Base-by-base conservation (phyloP, 2,329 filamentous ascomycete species). In the Colletotrichum eremochloae region DNA sequence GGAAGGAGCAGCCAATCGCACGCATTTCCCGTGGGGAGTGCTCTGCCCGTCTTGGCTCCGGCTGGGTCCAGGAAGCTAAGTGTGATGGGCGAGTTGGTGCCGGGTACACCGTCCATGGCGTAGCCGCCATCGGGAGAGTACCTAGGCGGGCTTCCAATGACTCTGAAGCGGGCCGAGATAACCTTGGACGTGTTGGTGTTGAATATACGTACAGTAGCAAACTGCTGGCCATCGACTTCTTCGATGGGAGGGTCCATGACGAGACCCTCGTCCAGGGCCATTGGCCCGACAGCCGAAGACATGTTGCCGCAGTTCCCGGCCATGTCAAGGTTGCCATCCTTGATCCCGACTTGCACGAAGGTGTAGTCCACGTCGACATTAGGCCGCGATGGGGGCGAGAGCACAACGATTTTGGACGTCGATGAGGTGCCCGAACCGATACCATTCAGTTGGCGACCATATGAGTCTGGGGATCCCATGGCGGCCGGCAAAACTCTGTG, bases 231-330 rank as follows among this genome's bases (percentile, higher is more conserved):
- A 20, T 65, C 58, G 29, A 56, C 55, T 36, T 74, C 61, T 20
- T 66, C 53, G 3, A 71, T 66, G 14, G 24, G 40, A 9, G 55
- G 60, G 15, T 57, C 31, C 0, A 56, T 65, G 63, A 89, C 79
- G 1, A 91, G 73, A 5, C 85, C 81, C 31, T 84, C 79, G 75
- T 90, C 86, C 20, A 89, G 81, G 4, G 88, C 89, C 77, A 87
- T 91, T 0, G 89, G 89, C 0, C 89, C 90, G 63, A 91, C 84
- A 0, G 86, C 87, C 63, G 84, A 84, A 12, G 82, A 87, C 86
- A 91, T 88, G 75, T 91, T 91, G 11, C 89, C 89, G 76, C 89
- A 91, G 74, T 91, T 91, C 18, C 88, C 87, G 0, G 86, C 86
- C 71, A 87, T 85, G 74, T 91, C 89, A 2, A 91, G 83, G 64